Conservation (phyloP, 1,139 yeast genomes). For the Yamadazyma blattariae region DNA sequence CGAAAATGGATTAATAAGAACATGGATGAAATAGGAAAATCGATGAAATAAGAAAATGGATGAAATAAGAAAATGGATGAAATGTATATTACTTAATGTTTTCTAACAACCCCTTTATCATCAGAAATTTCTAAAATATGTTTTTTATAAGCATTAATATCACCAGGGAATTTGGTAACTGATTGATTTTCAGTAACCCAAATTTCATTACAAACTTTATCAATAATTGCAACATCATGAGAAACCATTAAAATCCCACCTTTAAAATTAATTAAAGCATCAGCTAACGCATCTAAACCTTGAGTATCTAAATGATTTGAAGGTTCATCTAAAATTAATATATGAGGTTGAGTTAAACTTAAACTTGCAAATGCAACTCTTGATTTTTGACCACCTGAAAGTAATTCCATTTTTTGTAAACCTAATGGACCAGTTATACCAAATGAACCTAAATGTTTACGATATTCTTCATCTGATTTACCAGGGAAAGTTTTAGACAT, state of each 20-base stretch:
- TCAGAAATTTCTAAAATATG: slow-evolving; percentile 78
- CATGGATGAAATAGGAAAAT: too few species aligned
- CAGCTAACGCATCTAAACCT: slow-evolving; percentile 93
- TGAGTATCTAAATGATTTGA: slow-evolving; percentile 98
- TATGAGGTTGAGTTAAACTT: slow-evolving; percentile 89
- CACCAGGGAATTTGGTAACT: slow-evolving; percentile 78
- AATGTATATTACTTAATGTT: slow-evolving; percentile 50
- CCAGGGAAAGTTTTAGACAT: slow-evolving; percentile 90
- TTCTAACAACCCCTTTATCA: slow-evolving; percentile 83
- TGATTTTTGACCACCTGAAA: slow-evolving; percentile 98
- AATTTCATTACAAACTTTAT: slow-evolving; percentile 84
- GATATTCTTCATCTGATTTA: slow-evolving; percentile 91
- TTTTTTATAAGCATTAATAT: slow-evolving; percentile 84
- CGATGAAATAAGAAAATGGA: too few species aligned
- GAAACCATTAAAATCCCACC: slow-evolving; percentile 98
- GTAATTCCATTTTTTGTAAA: slow-evolving; percentile 80
- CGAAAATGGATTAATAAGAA: too few species aligned
- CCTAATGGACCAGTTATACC: slow-evolving; percentile 96
- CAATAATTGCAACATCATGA: slow-evolving; percentile 91
- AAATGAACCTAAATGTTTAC: slow-evolving; percentile 94
- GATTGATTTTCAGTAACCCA: slow-evolving; percentile 92
- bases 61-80: too few species aligned
- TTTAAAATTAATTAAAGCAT: slow-evolving; percentile 79
- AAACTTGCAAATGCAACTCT: slow-evolving; percentile 97
- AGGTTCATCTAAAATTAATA: slow-evolving; percentile 93